Conservation (phyloP, 345 rosid genomes). For the Jatropha curcas region DNA sequence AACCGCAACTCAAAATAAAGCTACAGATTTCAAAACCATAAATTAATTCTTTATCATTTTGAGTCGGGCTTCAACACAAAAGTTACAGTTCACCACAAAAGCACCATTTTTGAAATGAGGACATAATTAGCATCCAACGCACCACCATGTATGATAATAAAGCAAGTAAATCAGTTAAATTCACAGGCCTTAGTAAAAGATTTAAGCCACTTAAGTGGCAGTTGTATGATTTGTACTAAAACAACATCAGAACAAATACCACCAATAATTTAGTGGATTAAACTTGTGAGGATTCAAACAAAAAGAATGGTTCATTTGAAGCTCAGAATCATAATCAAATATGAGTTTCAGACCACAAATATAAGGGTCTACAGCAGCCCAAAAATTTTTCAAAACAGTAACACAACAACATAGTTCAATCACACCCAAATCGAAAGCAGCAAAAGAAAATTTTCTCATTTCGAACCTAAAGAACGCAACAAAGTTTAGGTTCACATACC, state of each 20-base stretch:
- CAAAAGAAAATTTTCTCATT: background rate
- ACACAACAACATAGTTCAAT: background rate
- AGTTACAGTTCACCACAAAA: constrained; percentile 4
- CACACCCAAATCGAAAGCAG: background rate
- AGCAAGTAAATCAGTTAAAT: background rate
- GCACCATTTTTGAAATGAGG: background rate
- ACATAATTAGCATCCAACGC: background rate
- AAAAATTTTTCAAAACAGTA: background rate
- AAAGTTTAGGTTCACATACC: background rate
- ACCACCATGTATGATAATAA: background rate
- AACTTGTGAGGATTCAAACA: background rate
- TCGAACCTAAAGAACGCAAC: background rate
- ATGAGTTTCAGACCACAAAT: too few relatives aligned
- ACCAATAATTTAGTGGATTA: background rate
- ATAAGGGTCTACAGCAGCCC: background rate
- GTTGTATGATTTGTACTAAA: background rate
- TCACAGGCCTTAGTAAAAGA: background rate
- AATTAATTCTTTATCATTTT: background rate
- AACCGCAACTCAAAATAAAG: background rate
- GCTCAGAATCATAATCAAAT: too few relatives aligned
- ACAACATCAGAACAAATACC: background rate
- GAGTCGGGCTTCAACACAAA: constrained; percentile 3
- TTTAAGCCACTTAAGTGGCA: background rate
- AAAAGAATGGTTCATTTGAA: too few relatives aligned
- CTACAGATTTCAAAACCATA: background rate